Conservation (phyloP, 164 flowering plant species). For the Nymphaea colorata region DNA sequence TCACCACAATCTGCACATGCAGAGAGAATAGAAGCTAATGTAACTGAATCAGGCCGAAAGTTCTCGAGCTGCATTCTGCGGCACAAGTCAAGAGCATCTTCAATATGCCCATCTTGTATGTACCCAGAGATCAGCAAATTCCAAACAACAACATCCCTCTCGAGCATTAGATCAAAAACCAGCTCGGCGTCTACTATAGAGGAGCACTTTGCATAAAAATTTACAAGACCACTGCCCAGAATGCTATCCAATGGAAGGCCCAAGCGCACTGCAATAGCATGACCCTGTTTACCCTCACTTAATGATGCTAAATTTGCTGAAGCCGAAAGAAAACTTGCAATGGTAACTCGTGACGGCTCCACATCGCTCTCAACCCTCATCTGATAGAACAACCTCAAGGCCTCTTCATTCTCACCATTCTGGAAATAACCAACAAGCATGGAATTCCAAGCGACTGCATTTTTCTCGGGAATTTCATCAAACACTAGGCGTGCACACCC, state of each 20-base stretch:
- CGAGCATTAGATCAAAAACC: conserved; percentile 32
- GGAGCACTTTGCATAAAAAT: conserved; percentile 55
- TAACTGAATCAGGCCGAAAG: conserved; percentile 54
- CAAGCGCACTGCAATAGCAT: conserved; percentile 39
- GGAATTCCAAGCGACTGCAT: conserved; percentile 62
- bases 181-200: conserved; percentile 42
- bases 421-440: conserved; percentile 53
- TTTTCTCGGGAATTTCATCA: conserved; percentile 41
- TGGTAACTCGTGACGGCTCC: conserved; percentile 47
- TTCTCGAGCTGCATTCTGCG: conserved; percentile 29
- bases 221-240: conserved; percentile 54
- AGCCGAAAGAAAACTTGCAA: conserved; percentile 53
- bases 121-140: conserved; percentile 60
- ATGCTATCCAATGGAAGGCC: conserved; percentile 45
- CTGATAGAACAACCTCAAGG: conserved; percentile 34
- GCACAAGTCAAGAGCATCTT: conserved; percentile 33
- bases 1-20: conserved; percentile 28
- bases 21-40: conserved; percentile 41
- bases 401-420: conserved; percentile 57
- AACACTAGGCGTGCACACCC: conserved; percentile 48
- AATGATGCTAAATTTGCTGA: conserved; percentile 52
- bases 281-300: conserved; percentile 64
- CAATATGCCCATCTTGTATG: conserved; percentile 29
- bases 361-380: conserved; percentile 50
- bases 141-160: conserved; percentile 67